Base-by-base conservation (phyloP, 371 early-diverging fungal species). In the Rhizopus arrhizus region DNA sequence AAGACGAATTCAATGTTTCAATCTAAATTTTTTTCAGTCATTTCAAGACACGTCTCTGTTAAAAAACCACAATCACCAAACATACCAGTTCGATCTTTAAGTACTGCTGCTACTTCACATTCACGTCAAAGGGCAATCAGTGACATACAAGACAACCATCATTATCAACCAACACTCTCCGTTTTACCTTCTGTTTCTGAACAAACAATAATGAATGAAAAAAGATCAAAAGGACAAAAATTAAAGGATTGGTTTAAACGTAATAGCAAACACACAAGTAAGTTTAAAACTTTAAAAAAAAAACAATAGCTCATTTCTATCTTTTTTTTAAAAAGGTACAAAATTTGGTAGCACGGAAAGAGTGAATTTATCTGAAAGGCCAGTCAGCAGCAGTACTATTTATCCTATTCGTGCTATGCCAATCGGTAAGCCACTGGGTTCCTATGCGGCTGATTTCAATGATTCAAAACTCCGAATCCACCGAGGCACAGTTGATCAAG, bases 401-500 rank as follows among this genome's bases (percentile, higher is more conserved):
- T 51, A 64, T 11, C 69, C 69, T 11, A 55, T 65, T 15, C 61
- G 69, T 45, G 64, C 59, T 40, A 71, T 63, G 62, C 43, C 59
- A 12, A 57, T 58, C 32, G 61, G 65, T 41, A 68, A 64, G 41
- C 59, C 61, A 33, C 46, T 64, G 12, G 62, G 65, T 15, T 63
- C 68, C 13, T 64, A 64, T 35, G 60, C 58, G n/a, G 62, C 66
- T 12, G 67, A 66, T 46, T 66, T 62, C 51, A 61, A 62, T 49
- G 71, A 85, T 45, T 66, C 74, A 43, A 85, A 88, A 65, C 82
- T 92, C 68, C 85, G 86, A 32, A 74, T 82, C 35, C 90, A 91
- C 64, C 84, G 85, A 59, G 92, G 92, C 46, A 89, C 90, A 11
- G 88, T 92, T 8, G 91, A 90, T 61, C 86, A 89, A 38, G 79